phyloP scores from a whole-genome alignment of 2,329 filamentous ascomycete species.

The Paracamarosporium sp. region DNA sequence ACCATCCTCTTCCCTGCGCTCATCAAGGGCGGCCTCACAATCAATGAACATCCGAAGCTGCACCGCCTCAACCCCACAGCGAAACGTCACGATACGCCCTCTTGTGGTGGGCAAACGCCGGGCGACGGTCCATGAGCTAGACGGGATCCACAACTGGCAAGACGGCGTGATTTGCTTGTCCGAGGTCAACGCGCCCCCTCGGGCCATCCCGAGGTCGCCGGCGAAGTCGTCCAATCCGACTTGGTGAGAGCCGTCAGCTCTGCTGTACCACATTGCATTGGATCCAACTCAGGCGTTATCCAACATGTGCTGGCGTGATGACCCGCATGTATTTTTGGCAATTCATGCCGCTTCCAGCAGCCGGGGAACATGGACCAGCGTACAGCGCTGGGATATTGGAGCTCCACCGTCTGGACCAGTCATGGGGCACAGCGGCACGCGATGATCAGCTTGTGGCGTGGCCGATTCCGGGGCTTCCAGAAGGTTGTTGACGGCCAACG shows the following conservation, averaged over 20 bases:
- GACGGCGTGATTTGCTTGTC: neutral
- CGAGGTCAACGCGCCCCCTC: neutral
- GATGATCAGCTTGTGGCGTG: conserved; percentile 7
- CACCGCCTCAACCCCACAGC: conserved; percentile 5
- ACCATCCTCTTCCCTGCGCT: conserved; percentile 4
- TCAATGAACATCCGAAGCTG: neutral
- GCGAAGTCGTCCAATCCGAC: neutral
- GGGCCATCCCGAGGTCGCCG: neutral
- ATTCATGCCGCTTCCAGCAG: neutral
- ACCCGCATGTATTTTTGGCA: conserved; percentile 4
- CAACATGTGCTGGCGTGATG: conserved; percentile 3
- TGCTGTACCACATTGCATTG: neutral
- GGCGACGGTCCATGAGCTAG: neutral
- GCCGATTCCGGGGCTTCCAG: conserved; percentile 1
- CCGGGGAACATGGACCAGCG: neutral
- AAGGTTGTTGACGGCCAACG: neutral
- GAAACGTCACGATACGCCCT: neutral
- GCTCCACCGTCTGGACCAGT: conserved; percentile 1
- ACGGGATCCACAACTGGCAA: conserved; percentile 3
- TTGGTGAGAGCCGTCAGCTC: neutral
- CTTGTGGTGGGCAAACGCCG: neutral
- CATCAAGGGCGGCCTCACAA: neutral
- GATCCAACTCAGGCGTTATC: neutral
- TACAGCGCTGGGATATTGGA: conserved; percentile 5
- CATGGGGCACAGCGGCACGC: neutral